A percentile compares a stretch with the other conserved stretches of the same genome.
Evolutionary conservation across 2,329 filamentous ascomycete genomes (phyloP).

Genomic region (Thelonectria olida): DNA sequence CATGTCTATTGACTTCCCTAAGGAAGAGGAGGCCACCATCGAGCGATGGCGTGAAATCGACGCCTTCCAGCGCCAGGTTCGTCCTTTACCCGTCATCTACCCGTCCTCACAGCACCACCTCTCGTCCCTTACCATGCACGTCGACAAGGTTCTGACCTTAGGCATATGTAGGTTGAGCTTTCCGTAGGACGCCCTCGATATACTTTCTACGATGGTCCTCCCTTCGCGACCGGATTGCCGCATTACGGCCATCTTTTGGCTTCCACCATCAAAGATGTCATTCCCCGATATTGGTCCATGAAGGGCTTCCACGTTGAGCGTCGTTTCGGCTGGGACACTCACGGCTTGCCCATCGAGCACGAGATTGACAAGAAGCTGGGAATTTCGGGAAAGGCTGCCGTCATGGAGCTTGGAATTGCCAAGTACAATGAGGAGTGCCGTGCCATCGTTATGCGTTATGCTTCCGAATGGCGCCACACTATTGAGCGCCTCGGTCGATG

Average conservation of each 20-base stretch:
- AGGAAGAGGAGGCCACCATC: constrained; percentile 88
- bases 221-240: constrained; percentile 77
- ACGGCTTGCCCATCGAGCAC: constrained; percentile 93
- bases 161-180: constrained; percentile 69
- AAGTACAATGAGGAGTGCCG: constrained; percentile 93
- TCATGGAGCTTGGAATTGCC: constrained; percentile 84
- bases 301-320: constrained; percentile 93
- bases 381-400: constrained; percentile 87
- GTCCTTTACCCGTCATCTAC: constrained; percentile 18
- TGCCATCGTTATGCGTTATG: constrained; percentile 92
- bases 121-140: neutral
- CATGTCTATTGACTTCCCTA: constrained; percentile 93
- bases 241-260: constrained; percentile 81
- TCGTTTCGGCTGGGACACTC: constrained; percentile 94
- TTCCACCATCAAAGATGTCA: constrained; percentile 97
- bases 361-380: constrained; percentile 97
- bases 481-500: constrained; percentile 91
- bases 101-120: neutral
- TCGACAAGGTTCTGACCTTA: constrained; percentile 13
- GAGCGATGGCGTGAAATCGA: constrained; percentile 90
- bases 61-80: constrained; percentile 86
- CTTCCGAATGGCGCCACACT: constrained; percentile 85
- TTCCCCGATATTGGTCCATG: constrained; percentile 97
- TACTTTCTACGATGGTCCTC: constrained; percentile 93
- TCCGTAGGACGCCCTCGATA: constrained; percentile 85